phyloP scores from a whole-genome alignment of 768 basidiomycete species.

The Suillus lakei region DNA sequence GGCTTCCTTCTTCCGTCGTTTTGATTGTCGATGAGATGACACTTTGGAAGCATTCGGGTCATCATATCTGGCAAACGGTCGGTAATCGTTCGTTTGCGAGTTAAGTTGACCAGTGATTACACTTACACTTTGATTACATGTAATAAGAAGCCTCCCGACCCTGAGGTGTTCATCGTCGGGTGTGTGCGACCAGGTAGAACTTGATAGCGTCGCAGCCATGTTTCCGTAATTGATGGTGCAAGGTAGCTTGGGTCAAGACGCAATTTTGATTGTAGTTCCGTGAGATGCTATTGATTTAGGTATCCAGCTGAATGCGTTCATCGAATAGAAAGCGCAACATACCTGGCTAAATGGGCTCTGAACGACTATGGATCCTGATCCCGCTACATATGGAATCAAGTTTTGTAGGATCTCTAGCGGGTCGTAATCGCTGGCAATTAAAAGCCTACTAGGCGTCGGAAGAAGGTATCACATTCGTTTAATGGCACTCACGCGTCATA shows the following conservation, averaged over 20 bases:
- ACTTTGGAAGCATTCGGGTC: slow-evolving; percentile 65
- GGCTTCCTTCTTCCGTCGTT: slow-evolving; percentile 39
- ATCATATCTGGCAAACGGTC: slow-evolving; percentile 55
- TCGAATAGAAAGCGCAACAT: slow-evolving; percentile 14
- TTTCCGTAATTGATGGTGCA: slow-evolving; percentile 80
- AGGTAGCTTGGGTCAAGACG: slow-evolving; percentile 71
- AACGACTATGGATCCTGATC: slow-evolving; percentile 86
- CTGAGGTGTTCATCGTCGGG: slow-evolving; percentile 90
- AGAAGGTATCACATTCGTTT: slow-evolving; percentile 9
- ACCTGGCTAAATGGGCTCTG: slow-evolving; percentile 86
- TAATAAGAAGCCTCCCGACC: slow-evolving; percentile 87
- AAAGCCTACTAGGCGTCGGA: slow-evolving; percentile 51
- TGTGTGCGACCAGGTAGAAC: slow-evolving; percentile 96
- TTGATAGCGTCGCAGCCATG: slow-evolving; percentile 90
- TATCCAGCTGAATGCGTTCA: slow-evolving; percentile 14
- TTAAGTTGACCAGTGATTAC: slow-evolving; percentile 9
- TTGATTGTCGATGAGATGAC: slow-evolving; percentile 50
- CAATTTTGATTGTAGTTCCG: slow-evolving; percentile 75
- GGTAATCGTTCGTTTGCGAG: not conserved
- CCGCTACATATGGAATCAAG: slow-evolving; percentile 76
- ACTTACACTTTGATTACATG: slow-evolving; percentile 85
- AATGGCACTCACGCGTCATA: slow-evolving; percentile 73
- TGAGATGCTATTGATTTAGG: slow-evolving; percentile 57
- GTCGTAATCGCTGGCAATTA: slow-evolving; percentile 86
- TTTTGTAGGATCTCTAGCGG: slow-evolving; percentile 78